phyloP scores from a whole-genome alignment of 2,329 filamentous ascomycete species.

The Penicillium polonicum region DNA sequence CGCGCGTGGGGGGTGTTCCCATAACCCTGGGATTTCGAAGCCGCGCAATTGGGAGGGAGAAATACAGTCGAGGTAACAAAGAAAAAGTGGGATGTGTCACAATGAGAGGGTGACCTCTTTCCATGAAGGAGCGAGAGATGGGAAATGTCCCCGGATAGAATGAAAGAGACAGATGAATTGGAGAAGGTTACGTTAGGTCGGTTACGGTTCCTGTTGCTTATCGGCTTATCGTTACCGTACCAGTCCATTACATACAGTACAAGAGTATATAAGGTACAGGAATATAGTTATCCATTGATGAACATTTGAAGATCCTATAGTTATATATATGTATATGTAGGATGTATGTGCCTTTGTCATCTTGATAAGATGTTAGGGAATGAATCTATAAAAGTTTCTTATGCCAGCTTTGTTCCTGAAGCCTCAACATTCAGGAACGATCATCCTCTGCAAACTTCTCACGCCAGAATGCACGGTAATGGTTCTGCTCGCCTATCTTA shows the following conservation, averaged over 20 bases:
- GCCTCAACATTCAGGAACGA: constrained; percentile 23
- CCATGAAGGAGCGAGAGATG: constrained; percentile 8
- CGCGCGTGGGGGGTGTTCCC: constrained; percentile 9
- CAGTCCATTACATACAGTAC: background rate
- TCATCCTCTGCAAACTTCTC: constrained; percentile 50
- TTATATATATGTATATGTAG: background rate
- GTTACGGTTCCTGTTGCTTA: constrained; percentile 7
- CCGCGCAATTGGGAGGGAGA: background rate
- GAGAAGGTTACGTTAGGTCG: constrained; percentile 9
- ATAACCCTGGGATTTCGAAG: constrained; percentile 7
- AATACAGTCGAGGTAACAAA: constrained; percentile 4
- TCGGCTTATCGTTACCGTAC: constrained; percentile 11
- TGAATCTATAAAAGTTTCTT: background rate
- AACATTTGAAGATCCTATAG: background rate
- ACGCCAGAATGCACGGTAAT: constrained; percentile 55
- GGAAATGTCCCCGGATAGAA: constrained; percentile 8
- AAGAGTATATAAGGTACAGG: too few species aligned
- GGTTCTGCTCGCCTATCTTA: constrained; percentile 49
- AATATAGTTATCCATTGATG: too few species aligned
- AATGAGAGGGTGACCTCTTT: constrained; percentile 8
- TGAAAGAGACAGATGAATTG: constrained; percentile 9
- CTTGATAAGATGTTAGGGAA: background rate
- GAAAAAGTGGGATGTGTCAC: background rate
- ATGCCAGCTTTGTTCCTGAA: background rate
- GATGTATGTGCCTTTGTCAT: background rate